phyloP scores from a whole-genome alignment of 2,329 filamentous ascomycete genomes.

The Coniochaeta sp. region DNA sequence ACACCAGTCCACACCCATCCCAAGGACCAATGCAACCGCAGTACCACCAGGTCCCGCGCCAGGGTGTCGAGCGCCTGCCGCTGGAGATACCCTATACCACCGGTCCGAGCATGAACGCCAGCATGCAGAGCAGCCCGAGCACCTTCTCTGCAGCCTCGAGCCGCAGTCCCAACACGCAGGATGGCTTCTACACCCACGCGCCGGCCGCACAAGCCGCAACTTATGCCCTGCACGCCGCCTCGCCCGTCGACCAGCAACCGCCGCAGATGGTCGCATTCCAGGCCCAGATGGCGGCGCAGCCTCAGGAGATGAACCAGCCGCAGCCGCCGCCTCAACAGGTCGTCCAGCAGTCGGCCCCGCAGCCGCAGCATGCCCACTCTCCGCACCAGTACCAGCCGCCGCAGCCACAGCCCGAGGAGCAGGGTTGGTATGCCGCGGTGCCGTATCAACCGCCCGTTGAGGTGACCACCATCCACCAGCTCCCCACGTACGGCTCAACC shows the following conservation, averaged over 20 bases:
- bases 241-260: constrained; percentile 37
- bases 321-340: constrained; percentile 33
- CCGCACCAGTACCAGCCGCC: constrained; percentile 25
- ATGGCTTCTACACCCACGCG: constrained; percentile 51
- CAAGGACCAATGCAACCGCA: constrained; percentile 30
- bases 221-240: constrained; percentile 39
- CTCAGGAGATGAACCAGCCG: constrained; percentile 27
- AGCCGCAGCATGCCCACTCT: constrained; percentile 19
- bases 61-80: constrained; percentile 35
- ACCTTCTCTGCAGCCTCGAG: constrained; percentile 49
- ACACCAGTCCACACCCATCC: constrained; percentile 15
- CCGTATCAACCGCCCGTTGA: constrained; percentile 52
- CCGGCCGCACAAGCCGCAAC: constrained; percentile 34
- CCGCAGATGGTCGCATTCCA: constrained; percentile 23
- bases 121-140: constrained; percentile 51
- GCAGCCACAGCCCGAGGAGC: constrained; percentile 26
- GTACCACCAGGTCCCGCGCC: constrained; percentile 28
- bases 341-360: constrained; percentile 14
- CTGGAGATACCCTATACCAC: constrained; percentile 43
- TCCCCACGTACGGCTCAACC: constrained; percentile 41
- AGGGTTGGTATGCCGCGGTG: constrained; percentile 43
- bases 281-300: constrained; percentile 34
- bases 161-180: constrained; percentile 45
- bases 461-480: constrained; percentile 41
- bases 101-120: constrained; percentile 36